Evolutionary conservation across 179 eudicot species (phyloP), one percentile per base, ranked within the genome.

Genomic region (Beta corolliflora): DNA sequence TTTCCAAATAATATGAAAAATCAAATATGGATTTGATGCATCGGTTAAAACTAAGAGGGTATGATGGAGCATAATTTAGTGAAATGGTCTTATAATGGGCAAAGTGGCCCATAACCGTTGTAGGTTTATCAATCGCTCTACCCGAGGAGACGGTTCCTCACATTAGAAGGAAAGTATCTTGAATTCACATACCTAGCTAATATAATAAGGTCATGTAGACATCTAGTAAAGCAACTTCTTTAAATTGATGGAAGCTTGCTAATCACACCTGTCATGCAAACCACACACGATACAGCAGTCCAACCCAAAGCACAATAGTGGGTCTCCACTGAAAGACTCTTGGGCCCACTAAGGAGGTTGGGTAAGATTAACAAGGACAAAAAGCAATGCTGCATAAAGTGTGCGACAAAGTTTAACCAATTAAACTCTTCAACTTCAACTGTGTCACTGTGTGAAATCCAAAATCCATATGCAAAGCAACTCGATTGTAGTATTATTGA

Each of bases 121-220:
- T 36, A 25, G 41, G 41, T 36, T 36, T 36, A 36, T 2, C 3
- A n/a, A 36, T 36, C 2, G 41, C 41, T 36, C 41, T 29, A 29
- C 44, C 16, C 59, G 59, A 55, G 11, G 59, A 54, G 56, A 69
- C n/a, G 73, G 54, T 73, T 66, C 9, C 82, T 79, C 78, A 58
- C 73, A 83, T 78, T 25, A 65, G 82, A 83, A 83, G 85, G 59
- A 73, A 83, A 65, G 82, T 78, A 83, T 78, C 85, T 73, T 73
- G 36, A 83, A 44, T 83, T 56, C 75, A 78, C 68, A 78, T 48
- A 72, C 6, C 2, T 23, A 44, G 52, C 52, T 48, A 5, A 48
- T 48, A 48, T 48, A 45, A 50, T 64, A 63, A 63, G 67, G 67
- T 58, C 23, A 12, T 25, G 68, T 64, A 64, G 46, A 60, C 46